Base-by-base conservation (phyloP, 352 stramenopile species). In the Phytophthora capsici region DNA sequence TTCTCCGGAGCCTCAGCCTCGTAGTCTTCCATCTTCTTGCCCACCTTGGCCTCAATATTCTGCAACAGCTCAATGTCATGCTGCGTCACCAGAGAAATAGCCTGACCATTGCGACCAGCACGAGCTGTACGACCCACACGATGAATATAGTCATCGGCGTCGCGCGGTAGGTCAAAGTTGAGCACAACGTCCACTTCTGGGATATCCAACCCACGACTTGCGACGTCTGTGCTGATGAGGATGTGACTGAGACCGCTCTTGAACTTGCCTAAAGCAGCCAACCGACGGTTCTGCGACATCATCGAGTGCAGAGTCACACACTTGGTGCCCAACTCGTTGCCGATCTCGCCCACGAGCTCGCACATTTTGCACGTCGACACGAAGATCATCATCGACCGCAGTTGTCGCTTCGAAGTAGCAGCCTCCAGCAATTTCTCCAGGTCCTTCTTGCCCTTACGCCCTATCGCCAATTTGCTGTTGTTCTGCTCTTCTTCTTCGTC, bases 81-180 rank as follows among this genome's bases (percentile, higher is more conserved):
- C 86, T 99, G 94, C 4, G 94, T 98, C 1, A 99, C 92, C 12
- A 99, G 77, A 60, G 92, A 98, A 30, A 99, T 94, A 10, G 97
- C 94, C 40, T 89, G 80, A 26, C 97, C 97, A 45, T 81, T 78
- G 50, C 94, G 78, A 6, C 97, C 96, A 0, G 95, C 95, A 73
- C 96, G 88, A 9, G 95, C 96, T 2, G 96, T 99, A 68, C 97
- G 87, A 48, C 97, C 97, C 28, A 99, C 95, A 26, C 97, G 91
- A 72, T 99, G 98, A 36, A 99, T 95, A 72, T 99, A 99, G 71
- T 99, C 96, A 38, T 98, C 90, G n/a, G 95, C 73, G 51, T 94
- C 91, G 23, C 92, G 84, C 4, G 98, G 98, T 19, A 99, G 62
- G 73, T 99, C 97, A 36, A 96, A 98, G 74, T 99, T 99, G 40